A percentile compares a stretch with the other conserved stretches of the same genome.
phyloP scores from a whole-genome alignment of 768 basidiomycete genomes.

The Suillus variegatus region DNA sequence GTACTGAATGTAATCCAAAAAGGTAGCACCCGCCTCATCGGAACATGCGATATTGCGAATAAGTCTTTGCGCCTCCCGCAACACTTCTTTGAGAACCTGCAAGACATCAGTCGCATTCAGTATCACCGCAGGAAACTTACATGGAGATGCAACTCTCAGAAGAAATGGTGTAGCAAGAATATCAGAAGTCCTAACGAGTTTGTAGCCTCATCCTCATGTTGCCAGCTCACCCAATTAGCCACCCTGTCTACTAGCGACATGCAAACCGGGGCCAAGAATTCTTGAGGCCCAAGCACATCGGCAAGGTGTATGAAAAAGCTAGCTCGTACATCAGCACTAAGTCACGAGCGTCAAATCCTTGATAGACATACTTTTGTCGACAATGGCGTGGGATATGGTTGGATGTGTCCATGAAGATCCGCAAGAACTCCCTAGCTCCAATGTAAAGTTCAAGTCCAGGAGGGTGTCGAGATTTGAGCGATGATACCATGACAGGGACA shows the following conservation, averaged over 20 bases:
- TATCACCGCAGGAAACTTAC: conserved; percentile 39
- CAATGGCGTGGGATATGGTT: conserved; percentile 92
- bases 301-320: conserved; percentile 92
- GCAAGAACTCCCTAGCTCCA: conserved; percentile 77
- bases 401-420: conserved; percentile 91
- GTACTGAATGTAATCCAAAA: conserved; percentile 62
- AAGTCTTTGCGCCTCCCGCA: conserved; percentile 68
- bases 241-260: conserved; percentile 86
- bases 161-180: conserved; percentile 59
- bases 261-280: conserved; percentile 80
- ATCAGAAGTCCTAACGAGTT: conserved; percentile 66
- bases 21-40: conserved; percentile 39
- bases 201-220: conserved; percentile 60
- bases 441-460: conserved; percentile 62
- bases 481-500: conserved; percentile 89
- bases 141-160: conserved; percentile 47
- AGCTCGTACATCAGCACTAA: conserved; percentile 10
- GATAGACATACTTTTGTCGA: conserved; percentile 68
- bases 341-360: neutral
- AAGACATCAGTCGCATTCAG: neutral
- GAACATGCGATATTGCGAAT: conserved; percentile 42
- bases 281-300: conserved; percentile 73
- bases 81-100: conserved; percentile 63
- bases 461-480: conserved; percentile 61
- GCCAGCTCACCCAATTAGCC: conserved; percentile 67